These are phyloP conservation scores for Colletotrichum zoysiae DNA, from an alignment of 2,329 filamentous ascomycete species.

Conservation along the genomic window DNA sequence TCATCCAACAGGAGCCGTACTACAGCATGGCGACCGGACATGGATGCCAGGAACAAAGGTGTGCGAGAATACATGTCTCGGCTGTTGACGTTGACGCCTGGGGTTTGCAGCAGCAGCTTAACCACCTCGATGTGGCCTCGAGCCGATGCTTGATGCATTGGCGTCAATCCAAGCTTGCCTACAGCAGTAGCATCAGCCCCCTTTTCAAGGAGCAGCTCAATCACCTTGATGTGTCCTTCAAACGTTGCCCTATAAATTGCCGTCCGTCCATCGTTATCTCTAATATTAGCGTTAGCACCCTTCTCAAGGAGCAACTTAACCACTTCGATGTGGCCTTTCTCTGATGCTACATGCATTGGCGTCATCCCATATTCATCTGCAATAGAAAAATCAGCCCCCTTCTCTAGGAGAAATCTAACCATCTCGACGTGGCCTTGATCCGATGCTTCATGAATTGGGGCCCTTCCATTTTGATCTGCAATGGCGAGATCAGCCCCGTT, in stretches of 20 bases:
- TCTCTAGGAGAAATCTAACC: neutral
- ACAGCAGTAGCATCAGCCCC: neutral
- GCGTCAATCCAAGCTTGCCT: neutral
- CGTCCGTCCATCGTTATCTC: too few relatives aligned
- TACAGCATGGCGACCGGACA: neutral
- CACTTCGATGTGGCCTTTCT: accelerated
- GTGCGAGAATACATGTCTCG: neutral
- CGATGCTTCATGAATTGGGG: neutral
- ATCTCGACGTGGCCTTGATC: neutral
- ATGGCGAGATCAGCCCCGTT: neutral
- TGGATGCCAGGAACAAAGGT: neutral
- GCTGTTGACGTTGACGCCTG: neutral
- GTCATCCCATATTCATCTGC: too few relatives aligned
- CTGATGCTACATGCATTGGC: neutral
- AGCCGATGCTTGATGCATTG: neutral
- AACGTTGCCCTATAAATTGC: too few relatives aligned
- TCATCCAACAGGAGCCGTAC: neutral
- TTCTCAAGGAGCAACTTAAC: neutral
- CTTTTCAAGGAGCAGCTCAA: neutral
- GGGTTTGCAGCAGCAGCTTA: neutral
- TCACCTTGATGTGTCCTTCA: too few relatives aligned
- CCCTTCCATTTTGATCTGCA: accelerated
- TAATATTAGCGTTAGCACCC: neutral
- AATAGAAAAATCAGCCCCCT: neutral
- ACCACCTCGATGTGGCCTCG: neutral